Evolutionary conservation across 495 filamentous ascomycete genomes (phyloP), one percentile per base, ranked within the genome.

Genomic region (Neurospora sublineolata): DNA sequence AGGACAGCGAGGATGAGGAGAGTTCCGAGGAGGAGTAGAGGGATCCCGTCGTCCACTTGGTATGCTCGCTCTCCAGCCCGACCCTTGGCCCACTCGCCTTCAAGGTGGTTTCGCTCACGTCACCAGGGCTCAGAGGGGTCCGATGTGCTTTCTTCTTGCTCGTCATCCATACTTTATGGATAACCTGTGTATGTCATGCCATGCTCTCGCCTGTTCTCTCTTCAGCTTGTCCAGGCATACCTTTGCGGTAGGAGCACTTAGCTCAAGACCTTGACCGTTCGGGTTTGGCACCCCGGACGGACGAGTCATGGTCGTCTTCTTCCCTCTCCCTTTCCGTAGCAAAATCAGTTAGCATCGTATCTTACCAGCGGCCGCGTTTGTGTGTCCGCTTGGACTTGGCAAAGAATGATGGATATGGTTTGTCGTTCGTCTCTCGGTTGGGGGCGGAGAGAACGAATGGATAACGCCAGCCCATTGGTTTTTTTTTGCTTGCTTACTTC

Each of bases 11-110:
- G 33, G 78, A 80, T 33, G 78, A 80, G 75, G 76, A 76, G 68
- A 78, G 76, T 64, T 80, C 78, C n/a, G 79, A 81, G 69, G 79
- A 80, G 72, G 79, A 80, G n/a, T 80, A 79, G 11, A n/a, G 14
- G 33, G 46, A 14, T 20, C 8, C 18, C 16, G 40, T n/a, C 16
- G 40, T n/a, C n/a, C 40, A n/a, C 41, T 64, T n/a, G 71, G 9
- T 58, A 37, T 18, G 41, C 72, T 12, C 58, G 12, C 37, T 37
- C 39, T 41, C 20, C 64, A 68, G 37, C n/a, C 33, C 44, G 11
- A 69, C 18, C 6, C 33, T n/a, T 14, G 36, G 10, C 8, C 8
- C 41, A 10, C 20, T 69, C 4, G 68, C 37, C 68, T 27, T 16
- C 3, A 44, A 69, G 23, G 23, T 39, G 42, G 42, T 46, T n/a